phyloP scores from a whole-genome alignment of 1,284 basidiomycete genomes.

The Pterula multifida region DNA sequence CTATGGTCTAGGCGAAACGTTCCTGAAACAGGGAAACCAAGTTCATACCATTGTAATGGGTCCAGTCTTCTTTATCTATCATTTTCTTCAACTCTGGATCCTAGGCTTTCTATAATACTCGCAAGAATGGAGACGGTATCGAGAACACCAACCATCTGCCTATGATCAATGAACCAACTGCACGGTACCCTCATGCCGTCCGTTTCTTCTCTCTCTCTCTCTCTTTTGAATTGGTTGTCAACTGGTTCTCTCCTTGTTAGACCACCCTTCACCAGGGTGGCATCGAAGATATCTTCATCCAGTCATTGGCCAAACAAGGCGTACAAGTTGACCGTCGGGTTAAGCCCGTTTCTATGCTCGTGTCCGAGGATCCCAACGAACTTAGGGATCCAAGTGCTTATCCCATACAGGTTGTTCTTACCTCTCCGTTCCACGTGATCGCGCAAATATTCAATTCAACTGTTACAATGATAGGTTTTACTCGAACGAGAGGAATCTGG shows the following conservation, averaged over 20 bases:
- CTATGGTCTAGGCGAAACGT: background rate
- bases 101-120: slow-evolving; percentile 1
- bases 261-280: slow-evolving; percentile 65
- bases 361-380: slow-evolving; percentile 30
- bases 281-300: slow-evolving; percentile 59
- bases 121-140: background rate
- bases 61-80: background rate
- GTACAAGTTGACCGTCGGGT: slow-evolving; percentile 47
- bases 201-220: background rate
- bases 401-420: slow-evolving; percentile 28
- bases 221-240: background rate
- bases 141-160: background rate
- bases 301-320: slow-evolving; percentile 42
- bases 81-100: background rate
- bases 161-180: background rate
- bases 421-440: slow-evolving; percentile 33
- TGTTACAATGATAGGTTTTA: background rate
- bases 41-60: background rate
- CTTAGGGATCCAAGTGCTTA: slow-evolving; percentile 32
- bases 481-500: background rate
- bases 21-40: background rate
- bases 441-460: background rate
- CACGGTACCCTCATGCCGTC: background rate
- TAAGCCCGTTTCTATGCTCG: slow-evolving; percentile 38
- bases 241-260: slow-evolving; percentile 19